Evolutionary conservation across 768 basidiomycete genomes (phyloP).

Genomic region (Chalciporus sphaerocephalus): DNA sequence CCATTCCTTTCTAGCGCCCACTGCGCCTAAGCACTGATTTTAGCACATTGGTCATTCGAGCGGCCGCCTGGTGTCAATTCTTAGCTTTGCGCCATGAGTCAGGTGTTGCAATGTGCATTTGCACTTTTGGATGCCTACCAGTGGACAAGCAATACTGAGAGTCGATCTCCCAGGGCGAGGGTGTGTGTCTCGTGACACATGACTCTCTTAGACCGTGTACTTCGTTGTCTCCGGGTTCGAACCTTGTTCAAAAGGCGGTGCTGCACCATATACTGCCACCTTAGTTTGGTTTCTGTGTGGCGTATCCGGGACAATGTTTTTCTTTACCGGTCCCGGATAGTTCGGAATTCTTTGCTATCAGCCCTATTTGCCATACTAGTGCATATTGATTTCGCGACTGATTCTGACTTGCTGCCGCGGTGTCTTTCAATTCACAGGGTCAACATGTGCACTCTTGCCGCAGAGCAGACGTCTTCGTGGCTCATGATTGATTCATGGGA

Average conservation of each 20-base stretch:
- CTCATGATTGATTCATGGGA: conserved; percentile 99
- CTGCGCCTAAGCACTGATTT: conserved; percentile 6
- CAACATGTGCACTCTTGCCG: conserved; percentile 83
- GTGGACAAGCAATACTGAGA: conserved; percentile 3
- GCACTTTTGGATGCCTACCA: conserved; percentile 2
- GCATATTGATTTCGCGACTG: conserved; percentile 6
- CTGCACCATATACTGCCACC: conserved; percentile 12
- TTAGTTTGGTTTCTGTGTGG: conserved; percentile 8
- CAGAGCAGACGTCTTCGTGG: conserved; percentile 88
- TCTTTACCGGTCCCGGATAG: conserved; percentile 4
- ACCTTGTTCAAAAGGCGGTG: conserved; percentile 5
- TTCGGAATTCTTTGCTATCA: conserved; percentile 7
- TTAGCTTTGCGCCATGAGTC: conserved; percentile 1
- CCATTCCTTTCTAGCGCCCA: neutral
- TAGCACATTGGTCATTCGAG: conserved; percentile 6
- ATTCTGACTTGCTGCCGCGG: conserved; percentile 16
- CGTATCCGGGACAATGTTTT: conserved; percentile 10
- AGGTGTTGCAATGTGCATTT: conserved; percentile 1
- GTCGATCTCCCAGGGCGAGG: conserved; percentile 5
- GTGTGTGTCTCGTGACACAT: conserved; percentile 8
- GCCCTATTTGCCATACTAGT: neutral
- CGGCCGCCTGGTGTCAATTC: conserved; percentile 18
- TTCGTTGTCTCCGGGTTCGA: conserved; percentile 6
- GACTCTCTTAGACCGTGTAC: conserved; percentile 6
- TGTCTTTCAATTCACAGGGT: conserved; percentile 48